Evolutionary conservation across 2,329 filamentous ascomycete genomes (phyloP).

Genomic region (Fusarium drepaniforme): DNA sequence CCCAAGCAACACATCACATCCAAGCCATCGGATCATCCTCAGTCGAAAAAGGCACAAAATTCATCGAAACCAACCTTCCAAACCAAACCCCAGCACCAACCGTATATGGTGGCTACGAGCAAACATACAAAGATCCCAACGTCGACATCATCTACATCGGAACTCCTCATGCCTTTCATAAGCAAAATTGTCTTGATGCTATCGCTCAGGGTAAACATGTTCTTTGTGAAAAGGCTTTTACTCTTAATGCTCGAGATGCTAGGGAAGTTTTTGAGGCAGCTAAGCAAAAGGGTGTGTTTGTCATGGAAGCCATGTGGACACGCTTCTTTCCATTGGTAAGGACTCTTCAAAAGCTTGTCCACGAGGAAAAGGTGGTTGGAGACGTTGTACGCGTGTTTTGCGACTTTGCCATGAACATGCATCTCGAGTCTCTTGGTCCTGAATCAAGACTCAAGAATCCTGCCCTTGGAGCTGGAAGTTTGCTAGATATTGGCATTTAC

Average conservation of each 20-base stretch:
- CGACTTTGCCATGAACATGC: slow-evolving; percentile 54
- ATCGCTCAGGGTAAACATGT: slow-evolving; percentile 58
- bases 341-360: slow-evolving; percentile 50
- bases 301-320: slow-evolving; percentile 62
- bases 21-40: slow-evolving; percentile 58
- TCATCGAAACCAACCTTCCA: slow-evolving; percentile 14
- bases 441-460: slow-evolving; percentile 52
- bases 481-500: slow-evolving; percentile 61
- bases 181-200: slow-evolving; percentile 56
- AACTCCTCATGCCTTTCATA: slow-evolving; percentile 59
- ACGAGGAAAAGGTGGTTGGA: slow-evolving; percentile 55
- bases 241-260: slow-evolving; percentile 55
- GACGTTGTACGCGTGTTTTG: slow-evolving; percentile 53
- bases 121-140: slow-evolving; percentile 54
- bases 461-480: slow-evolving; percentile 55
- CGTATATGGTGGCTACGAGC: slow-evolving; percentile 54
- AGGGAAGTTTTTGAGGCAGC: slow-evolving; percentile 55
- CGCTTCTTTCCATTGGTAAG: slow-evolving; percentile 55
- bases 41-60: slow-evolving; percentile 47
- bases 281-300: slow-evolving; percentile 53
- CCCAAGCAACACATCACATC: slow-evolving; percentile 55
- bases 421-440: slow-evolving; percentile 46
- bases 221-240: slow-evolving; percentile 60
- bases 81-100: slow-evolving; percentile 36
- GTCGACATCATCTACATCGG: slow-evolving; percentile 62